Base-by-base conservation (phyloP, 208 protist species). In the Trichomonas vaginalis region DNA sequence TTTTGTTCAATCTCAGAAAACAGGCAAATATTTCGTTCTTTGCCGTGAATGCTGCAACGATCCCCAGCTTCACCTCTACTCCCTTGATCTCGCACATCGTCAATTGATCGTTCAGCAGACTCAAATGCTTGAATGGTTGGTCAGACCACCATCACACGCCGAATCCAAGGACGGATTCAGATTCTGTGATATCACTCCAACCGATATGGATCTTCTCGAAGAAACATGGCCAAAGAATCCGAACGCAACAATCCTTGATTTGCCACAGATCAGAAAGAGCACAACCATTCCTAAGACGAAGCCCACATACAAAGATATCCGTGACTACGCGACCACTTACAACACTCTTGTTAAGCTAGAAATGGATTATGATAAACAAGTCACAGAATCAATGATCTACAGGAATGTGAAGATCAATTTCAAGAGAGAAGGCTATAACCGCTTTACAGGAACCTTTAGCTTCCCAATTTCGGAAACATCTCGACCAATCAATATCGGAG, bases 321-420 rank as follows among this genome's bases (percentile, higher is more conserved):
- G 98, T 32, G 97, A 99, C 80, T 99, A 99, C 96, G 96, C 98
- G 95, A 97, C 97, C 37, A 97, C 98, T 14, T 98, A 99, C 92
- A 97, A 96, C 45, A 97, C 98, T 10, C 96, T 99, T 2, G 97
- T 99, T 12, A 97, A 98, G 96, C 96, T 98, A 12, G 98, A 99
- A 96, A 97, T 98, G 0, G 97, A 99, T 3, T 97, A 98, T 70
- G 98, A 99, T 96, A 97, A 97, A 86, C 95, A 97, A 62, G 96
- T 98, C 47, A 98, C 99, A 96, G 98, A 99, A 96, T 96, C 96
- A 3, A 95, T 48, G 10, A 35, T 40, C 0, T 51, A 35, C 47
- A 27, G 35, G 40, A 95, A 70, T 15, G n/a, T 51, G 0, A 70
- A n/a, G 14, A 70, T 95, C 21, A 39, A 95, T n/a, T 95, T 17